Evolutionary conservation across 768 basidiomycete species (phyloP).

Genomic region (Plicaturopsis crispa): DNA sequence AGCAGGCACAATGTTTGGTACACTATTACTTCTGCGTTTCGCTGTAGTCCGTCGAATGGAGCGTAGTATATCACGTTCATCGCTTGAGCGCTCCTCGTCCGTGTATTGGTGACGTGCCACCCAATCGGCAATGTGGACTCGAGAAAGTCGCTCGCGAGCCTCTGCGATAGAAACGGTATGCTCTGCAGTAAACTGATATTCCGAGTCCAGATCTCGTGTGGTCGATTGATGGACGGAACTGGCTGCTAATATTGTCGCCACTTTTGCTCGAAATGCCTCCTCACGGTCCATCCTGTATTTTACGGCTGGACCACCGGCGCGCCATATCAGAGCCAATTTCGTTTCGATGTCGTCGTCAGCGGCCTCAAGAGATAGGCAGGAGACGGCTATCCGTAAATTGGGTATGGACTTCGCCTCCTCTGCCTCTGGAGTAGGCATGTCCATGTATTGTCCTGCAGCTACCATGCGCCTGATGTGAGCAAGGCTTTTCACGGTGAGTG

Average conservation of each 20-base stretch:
- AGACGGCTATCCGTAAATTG: constrained; percentile 46
- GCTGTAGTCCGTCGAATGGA: constrained; percentile 32
- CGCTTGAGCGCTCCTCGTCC: constrained; percentile 36
- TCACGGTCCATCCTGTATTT: constrained; percentile 66
- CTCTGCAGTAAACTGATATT: constrained; percentile 55
- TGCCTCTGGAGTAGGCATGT: constrained; percentile 54
- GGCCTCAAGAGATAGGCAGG: constrained; percentile 65
- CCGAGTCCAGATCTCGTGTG: constrained; percentile 25
- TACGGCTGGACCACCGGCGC: constrained; percentile 65
- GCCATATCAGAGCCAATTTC: constrained; percentile 65
- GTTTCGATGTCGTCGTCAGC: constrained; percentile 83
- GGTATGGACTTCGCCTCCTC: constrained; percentile 74
- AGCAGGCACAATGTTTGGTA: constrained; percentile 38
- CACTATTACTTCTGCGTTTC: constrained; percentile 19
- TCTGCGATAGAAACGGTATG: constrained; percentile 68
- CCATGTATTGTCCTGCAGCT: constrained; percentile 38
- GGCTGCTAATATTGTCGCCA: constrained; percentile 50
- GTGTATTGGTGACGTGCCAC: constrained; percentile 43
- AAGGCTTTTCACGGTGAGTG: constrained; percentile 61
- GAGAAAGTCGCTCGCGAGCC: constrained; percentile 60
- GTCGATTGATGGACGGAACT: constrained; percentile 14
- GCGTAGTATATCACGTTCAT: constrained; percentile 39
- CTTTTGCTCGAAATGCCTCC: constrained; percentile 75
- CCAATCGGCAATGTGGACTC: constrained; percentile 73
- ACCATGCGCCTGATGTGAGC: constrained; percentile 62